Conservation (phyloP, 148 eudicot genomes). For the Arbutus unedo region DNA sequence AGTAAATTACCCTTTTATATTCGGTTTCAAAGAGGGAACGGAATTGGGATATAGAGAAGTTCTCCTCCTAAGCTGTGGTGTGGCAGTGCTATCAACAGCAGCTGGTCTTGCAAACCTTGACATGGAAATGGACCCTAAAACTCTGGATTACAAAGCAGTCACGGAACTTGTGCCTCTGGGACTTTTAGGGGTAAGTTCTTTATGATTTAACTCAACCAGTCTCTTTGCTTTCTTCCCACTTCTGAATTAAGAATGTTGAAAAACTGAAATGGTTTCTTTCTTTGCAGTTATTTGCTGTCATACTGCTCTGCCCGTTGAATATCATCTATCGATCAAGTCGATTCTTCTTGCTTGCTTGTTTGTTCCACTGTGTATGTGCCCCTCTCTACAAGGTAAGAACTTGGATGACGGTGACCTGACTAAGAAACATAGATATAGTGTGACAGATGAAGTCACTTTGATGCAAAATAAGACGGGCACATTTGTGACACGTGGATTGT, state of each 20-base stretch:
- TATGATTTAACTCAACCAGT: conserved; percentile 21
- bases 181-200: conserved; percentile 43
- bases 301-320: conserved; percentile 19
- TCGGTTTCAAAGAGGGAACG: conserved; percentile 80
- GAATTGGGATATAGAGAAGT: conserved; percentile 68
- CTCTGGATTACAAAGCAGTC: conserved; percentile 20
- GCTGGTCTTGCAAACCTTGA: conserved; percentile 55
- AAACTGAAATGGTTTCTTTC: neutral
- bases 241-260: neutral
- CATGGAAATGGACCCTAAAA: conserved; percentile 41
- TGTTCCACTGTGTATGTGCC: conserved; percentile 19
- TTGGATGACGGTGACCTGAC: neutral
- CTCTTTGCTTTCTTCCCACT: neutral
- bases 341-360: conserved; percentile 14
- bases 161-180: conserved; percentile 67
- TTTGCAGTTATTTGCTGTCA: conserved; percentile 14
- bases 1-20: conserved; percentile 78
- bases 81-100: conserved; percentile 57
- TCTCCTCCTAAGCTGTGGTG: conserved; percentile 53
- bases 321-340: conserved; percentile 26
- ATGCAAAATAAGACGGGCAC: neutral
- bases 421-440: neutral
- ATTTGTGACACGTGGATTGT: neutral
- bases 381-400: conserved; percentile 18
- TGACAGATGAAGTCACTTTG: neutral